These are phyloP conservation scores for Astrothelium macrocarpum DNA, from an alignment of 495 filamentous ascomycete genomes.

Conservation along the genomic window DNA sequence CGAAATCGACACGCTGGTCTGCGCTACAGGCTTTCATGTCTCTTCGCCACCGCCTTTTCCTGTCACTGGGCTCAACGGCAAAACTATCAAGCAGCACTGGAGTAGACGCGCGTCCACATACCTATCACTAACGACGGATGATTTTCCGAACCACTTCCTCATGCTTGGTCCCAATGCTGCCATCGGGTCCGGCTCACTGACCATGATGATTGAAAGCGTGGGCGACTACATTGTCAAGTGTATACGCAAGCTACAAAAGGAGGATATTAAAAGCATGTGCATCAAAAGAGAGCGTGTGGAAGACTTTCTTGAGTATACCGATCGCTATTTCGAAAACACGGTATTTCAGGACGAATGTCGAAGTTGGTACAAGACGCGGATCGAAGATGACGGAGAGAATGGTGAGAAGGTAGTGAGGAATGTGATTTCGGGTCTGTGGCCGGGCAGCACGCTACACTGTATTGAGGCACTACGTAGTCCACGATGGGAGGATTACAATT, in stretches of 20 bases:
- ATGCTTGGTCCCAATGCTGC: constrained; percentile 30
- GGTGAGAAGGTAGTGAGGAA: constrained; percentile 1
- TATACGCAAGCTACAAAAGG: constrained; percentile 17
- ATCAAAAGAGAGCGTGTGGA: constrained; percentile 19
- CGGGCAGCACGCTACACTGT: constrained; percentile 26
- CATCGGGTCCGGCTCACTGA: constrained; percentile 27
- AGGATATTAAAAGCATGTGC: constrained; percentile 17
- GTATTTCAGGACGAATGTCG: constrained; percentile 21
- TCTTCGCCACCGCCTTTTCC: constrained; percentile 28
- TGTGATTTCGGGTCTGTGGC: constrained; percentile 23
- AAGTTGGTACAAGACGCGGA: constrained; percentile 17
- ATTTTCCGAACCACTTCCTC: constrained; percentile 29
- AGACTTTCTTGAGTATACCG: constrained; percentile 22
- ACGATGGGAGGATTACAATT: constrained; percentile 30
- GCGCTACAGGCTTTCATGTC: constrained; percentile 32
- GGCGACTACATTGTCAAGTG: constrained; percentile 24
- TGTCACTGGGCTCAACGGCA: constrained; percentile 18
- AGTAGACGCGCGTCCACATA: constrained; percentile 22
- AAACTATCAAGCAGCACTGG: constrained; percentile 25
- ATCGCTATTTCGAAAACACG: constrained; percentile 21
- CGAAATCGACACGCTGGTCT: constrained; percentile 29
- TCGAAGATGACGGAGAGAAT: neutral
- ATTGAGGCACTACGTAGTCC: constrained; percentile 25
- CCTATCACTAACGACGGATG: constrained; percentile 25
- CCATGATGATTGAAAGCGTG: constrained; percentile 25